Evolutionary conservation across 306 rosid species (phyloP).

Genomic region (Hippophae rhamnoides): DNA sequence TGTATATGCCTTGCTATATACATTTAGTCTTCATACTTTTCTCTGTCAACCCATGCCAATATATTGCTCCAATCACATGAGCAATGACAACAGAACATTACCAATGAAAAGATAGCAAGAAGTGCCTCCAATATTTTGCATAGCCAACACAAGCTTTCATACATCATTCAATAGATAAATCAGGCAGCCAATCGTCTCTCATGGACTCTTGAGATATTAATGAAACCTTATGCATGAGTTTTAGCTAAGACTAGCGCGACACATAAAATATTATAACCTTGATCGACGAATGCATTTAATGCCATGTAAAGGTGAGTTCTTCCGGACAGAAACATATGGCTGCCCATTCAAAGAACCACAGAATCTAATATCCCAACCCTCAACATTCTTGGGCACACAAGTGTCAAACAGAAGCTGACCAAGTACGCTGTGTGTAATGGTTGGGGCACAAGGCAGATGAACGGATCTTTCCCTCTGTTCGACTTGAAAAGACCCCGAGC

Average conservation of each 20-base stretch:
- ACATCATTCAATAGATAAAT: not conserved
- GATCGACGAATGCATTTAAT: constrained; percentile 62
- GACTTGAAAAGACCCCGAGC: constrained; percentile 24
- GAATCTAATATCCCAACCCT: constrained; percentile 67
- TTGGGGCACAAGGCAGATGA: constrained; percentile 35
- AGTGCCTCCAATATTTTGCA: constrained; percentile 7
- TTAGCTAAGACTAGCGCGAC: constrained; percentile 7
- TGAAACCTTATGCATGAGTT: constrained; percentile 3
- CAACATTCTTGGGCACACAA: constrained; percentile 64
- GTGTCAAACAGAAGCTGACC: constrained; percentile 60
- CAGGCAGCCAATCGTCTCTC: constrained; percentile 12
- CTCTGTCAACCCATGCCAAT: constrained; percentile 7
- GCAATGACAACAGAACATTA: constrained; percentile 1
- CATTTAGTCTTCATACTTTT: constrained; percentile 6
- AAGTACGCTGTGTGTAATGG: constrained; percentile 58
- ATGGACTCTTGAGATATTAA: constrained; percentile 13
- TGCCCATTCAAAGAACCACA: constrained; percentile 50
- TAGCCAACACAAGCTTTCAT: constrained; percentile 4
- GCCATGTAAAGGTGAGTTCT: constrained; percentile 38
- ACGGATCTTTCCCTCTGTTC: constrained; percentile 44
- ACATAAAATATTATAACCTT: constrained; percentile 34
- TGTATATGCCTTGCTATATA: constrained; percentile 1
- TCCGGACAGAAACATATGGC: constrained; percentile 51
- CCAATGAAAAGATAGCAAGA: no score
- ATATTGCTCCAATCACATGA: constrained; percentile 10